Evolutionary conservation across 2,329 filamentous ascomycete genomes (phyloP), one percentile per base, ranked within the genome.

Genomic region (Akanthomyces lecanii): DNA sequence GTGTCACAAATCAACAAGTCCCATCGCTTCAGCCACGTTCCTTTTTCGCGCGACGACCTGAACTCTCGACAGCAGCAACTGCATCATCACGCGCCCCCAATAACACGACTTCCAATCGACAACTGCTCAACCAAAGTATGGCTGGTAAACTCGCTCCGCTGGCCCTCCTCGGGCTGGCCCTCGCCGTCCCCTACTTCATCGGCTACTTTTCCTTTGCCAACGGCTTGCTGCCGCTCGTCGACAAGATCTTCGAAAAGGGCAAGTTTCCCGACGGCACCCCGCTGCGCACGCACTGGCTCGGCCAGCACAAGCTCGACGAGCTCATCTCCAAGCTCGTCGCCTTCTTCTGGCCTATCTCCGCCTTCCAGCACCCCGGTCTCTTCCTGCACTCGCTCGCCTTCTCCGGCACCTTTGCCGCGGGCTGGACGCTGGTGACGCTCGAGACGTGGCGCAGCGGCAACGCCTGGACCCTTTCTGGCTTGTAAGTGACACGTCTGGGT

Each of bases 391-490:
- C 64, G 0, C 16, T 68, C 48, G 66, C 64, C 10, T 67, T 69
- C 23, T 65, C 66, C 14, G 67, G 67, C 36, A 63, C 66, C 2
- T 68, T 67, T 61, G 28, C 47, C 18, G 64, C 66, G 16, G 62
- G 61, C 1, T 69, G 65, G 65, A 48, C 63, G 0, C 61, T 69
- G 16, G 59, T 67, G 8, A 65, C 64, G 45, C 58, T 69, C 30
- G 67, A 69, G 61, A 65, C 67, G 47, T 68, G 67, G 67, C 63
- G 67, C 44, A 51, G 38, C 7, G 67, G 66, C 21, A 67, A 59
- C 21, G 53, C 55, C 10, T 51, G 65, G 44, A 65, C 65, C 10
- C 23, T 61, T 2, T 64, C 64, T 25, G 65, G 64, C 18, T 64
- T 67, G 67, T 69, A 61, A 62, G 67, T 61, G 3, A 2, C 25